Conservation (phyloP, 164 flowering plant species). For the Kalanchoe fedtschenkoi region DNA sequence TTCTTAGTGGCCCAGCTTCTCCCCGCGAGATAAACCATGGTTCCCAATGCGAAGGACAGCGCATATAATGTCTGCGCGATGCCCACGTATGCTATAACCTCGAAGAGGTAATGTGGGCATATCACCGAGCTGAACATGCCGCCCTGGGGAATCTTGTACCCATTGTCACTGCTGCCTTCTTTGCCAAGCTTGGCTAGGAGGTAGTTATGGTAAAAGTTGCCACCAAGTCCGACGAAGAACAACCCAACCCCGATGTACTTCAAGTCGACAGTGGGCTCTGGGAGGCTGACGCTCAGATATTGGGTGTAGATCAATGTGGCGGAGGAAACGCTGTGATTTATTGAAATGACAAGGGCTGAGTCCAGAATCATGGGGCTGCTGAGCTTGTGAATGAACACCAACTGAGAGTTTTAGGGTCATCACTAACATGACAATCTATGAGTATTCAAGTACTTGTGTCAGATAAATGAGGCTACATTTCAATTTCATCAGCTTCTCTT, state of each 20-base stretch:
- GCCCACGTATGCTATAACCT: slow-evolving; percentile 40
- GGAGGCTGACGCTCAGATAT: slow-evolving; percentile 21
- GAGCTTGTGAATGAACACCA: slow-evolving; percentile 53
- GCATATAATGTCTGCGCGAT: slow-evolving; percentile 44
- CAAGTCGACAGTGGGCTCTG: slow-evolving; percentile 38
- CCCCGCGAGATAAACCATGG: slow-evolving; percentile 33
- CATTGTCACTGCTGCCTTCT: slow-evolving; percentile 25
- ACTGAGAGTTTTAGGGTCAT: slow-evolving; percentile 33
- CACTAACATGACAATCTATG: too few relatives aligned
- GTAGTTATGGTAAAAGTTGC: slow-evolving; percentile 66
- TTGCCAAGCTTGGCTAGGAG: slow-evolving; percentile 42
- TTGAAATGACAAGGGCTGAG: slow-evolving; percentile 21
- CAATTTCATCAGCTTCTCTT: neutral
- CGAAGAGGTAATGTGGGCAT: slow-evolving; percentile 77
- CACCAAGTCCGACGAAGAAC: slow-evolving; percentile 43
- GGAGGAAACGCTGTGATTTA: slow-evolving; percentile 28
- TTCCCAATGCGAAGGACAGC: slow-evolving; percentile 26
- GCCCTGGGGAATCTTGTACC: slow-evolving; percentile 57
- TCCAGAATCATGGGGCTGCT: slow-evolving; percentile 47
- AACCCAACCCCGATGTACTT: slow-evolving; percentile 29
- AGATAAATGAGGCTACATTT: neutral
- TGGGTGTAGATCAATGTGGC: slow-evolving; percentile 39
- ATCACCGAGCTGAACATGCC: slow-evolving; percentile 47
- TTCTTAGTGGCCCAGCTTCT: slow-evolving; percentile 57
- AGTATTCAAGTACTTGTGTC: neutral